These are phyloP conservation scores for Gossypium turneri DNA, from an alignment of 345 rosid species.

Conservation along the genomic window DNA sequence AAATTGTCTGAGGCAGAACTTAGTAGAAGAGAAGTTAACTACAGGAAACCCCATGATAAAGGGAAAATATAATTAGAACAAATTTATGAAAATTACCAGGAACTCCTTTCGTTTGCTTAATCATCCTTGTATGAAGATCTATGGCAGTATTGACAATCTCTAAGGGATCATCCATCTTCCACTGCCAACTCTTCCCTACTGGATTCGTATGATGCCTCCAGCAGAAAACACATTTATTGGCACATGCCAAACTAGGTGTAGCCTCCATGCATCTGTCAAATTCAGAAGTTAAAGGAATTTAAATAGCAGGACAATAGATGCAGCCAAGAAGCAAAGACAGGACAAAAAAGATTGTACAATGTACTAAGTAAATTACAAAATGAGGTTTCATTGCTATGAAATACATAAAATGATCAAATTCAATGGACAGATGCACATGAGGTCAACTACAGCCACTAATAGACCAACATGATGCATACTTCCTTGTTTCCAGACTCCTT, in stretches of 20 bases:
- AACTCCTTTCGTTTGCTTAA: constrained; percentile 97
- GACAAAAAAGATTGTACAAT: neutral
- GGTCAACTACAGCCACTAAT: neutral
- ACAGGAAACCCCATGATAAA: neutral
- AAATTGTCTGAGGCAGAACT: neutral
- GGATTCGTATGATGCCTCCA: constrained; percentile 99
- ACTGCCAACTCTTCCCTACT: constrained; percentile 97
- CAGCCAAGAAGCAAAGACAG: constrained; percentile 2
- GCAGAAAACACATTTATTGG: constrained; percentile 97
- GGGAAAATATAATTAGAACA: neutral
- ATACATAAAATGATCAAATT: neutral
- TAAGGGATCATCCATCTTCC: constrained; percentile 97
- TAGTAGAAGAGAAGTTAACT: neutral
- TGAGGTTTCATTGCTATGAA: neutral
- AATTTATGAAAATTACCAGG: constrained; percentile 57
- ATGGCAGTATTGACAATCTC: constrained; percentile 81
- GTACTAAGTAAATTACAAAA: neutral
- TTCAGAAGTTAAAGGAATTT: constrained; percentile 9
- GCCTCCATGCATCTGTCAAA: constrained; percentile 90
- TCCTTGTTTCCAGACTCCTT: neutral
- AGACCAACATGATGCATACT: neutral
- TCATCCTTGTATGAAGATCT: constrained; percentile 86
- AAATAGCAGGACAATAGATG: neutral
- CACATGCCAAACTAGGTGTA: constrained; percentile 97
- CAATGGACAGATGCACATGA: neutral